Conservation (phyloP, 148 eudicot genomes). For the Arbutus unedo region DNA sequence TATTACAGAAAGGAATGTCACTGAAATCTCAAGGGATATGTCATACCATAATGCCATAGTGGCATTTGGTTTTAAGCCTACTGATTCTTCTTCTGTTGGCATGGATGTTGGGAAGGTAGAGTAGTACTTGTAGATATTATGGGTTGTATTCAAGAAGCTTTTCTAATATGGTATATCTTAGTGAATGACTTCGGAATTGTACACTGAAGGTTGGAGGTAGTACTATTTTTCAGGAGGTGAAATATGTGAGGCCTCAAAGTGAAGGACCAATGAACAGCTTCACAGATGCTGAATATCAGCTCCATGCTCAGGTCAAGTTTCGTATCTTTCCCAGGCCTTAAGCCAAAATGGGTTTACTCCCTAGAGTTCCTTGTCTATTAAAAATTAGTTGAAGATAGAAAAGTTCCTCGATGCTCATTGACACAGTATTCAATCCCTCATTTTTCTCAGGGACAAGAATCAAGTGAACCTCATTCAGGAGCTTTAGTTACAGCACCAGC, state of each 20-base stretch:
- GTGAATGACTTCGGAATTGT: neutral
- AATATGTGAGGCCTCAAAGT: neutral
- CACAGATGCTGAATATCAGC: constrained; percentile 18
- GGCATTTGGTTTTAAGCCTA: constrained; percentile 17
- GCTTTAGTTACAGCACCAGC: constrained; percentile 13
- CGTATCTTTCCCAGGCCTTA: neutral
- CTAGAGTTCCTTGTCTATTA: neutral
- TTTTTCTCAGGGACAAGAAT: constrained; percentile 13
- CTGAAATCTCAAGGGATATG: constrained; percentile 27
- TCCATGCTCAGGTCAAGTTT: constrained; percentile 14
- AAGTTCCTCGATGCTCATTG: constrained; percentile 8
- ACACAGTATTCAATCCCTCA: neutral
- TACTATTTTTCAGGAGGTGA: constrained; percentile 8
- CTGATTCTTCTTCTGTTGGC: constrained; percentile 17
- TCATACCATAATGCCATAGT: constrained; percentile 13
- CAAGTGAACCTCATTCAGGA: constrained; percentile 18
- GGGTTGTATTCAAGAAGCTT: constrained; percentile 9
- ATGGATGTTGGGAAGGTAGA: constrained; percentile 17
- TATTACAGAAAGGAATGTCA: constrained; percentile 22
- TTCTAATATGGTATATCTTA: neutral
- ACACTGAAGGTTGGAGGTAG: constrained; percentile 9
- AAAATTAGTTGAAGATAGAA: neutral
- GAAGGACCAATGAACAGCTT: neutral
- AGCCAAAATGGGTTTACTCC: neutral
- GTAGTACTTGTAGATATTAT: constrained; percentile 8